Base-by-base conservation (phyloP, 2,329 filamentous ascomycete genomes). In the Neonectria ditissima region DNA sequence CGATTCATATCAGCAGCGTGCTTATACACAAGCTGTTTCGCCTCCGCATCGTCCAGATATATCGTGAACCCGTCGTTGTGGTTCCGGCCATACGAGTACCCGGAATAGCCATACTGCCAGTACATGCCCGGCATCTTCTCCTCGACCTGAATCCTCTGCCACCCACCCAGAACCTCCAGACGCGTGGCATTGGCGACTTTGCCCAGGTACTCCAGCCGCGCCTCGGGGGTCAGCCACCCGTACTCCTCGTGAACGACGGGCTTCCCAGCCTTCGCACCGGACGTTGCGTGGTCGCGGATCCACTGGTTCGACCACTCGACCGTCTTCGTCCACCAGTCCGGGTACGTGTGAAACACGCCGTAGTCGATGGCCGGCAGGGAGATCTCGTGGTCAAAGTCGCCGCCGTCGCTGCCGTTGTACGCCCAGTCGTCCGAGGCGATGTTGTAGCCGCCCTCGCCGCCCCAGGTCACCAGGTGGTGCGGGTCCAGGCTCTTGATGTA, bases 401-500 rank as follows among this genome's bases (percentile, higher is more conserved):
- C 83, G 10, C 85, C 85, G 65, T 87, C 83, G 32, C 74, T 73
- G 18, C 81, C 82, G 65, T 80, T 81, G 73, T 84, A 85, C 7
- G 78, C 75, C 76, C 80, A 82, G 68, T 85, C 82, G 44, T 78
- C 76, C 11, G 76, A 79, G 5, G 71, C 70, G 45, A 74, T 68
- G 72, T 84, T 83, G 76, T 87, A 87, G 57, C 84, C 88, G 26
- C 80, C 80, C 59, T 81, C 89, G 66, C 91, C 88, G 16, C 89
- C 88, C 20, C 89, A 81, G 0, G 85, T 84, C 43, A 91, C 87
- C 81, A 91, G 84, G 74, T 90, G 89, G 50, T 82, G 74, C 1
- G 81, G 67, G 70, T 91, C 89, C 6, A 91, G 77, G 3, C 80
- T 83, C 74, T 90, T 90, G 74, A 91, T 86, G 69, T 89, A 91